phyloP scores from a whole-genome alignment of 805 yeast species.

The Pichia gijzeniarum region DNA sequence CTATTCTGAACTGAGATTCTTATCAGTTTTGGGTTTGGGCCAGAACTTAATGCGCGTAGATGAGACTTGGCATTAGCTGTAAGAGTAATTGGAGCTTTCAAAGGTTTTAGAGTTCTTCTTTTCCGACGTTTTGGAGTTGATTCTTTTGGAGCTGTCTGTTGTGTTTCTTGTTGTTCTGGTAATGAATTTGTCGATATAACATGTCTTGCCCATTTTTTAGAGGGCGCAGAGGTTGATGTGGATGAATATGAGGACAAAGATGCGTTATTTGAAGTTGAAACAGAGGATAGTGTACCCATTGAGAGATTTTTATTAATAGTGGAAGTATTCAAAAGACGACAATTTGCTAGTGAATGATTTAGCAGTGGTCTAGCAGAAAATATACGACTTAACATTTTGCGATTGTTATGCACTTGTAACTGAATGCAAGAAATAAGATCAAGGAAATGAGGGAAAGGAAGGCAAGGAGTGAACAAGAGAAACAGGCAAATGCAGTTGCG shows the following conservation, averaged over 20 bases:
- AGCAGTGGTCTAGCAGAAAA: not conserved
- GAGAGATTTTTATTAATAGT: not conserved
- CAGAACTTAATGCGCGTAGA: conserved; percentile 56
- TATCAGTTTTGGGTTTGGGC: conserved; percentile 83
- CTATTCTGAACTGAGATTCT: conserved; percentile 92
- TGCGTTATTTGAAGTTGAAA: not conserved
- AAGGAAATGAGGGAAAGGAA: too few species aligned
- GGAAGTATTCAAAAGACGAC: not conserved
- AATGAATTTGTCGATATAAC: conserved; percentile 17
- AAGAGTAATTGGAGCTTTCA: conserved; percentile 83
- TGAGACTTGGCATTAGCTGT: conserved; percentile 73
- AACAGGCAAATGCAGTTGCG: too few species aligned
- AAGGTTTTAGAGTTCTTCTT: conserved; percentile 70
- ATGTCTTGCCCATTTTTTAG: conserved; percentile 28
- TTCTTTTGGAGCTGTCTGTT: not conserved
- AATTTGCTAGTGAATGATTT: not conserved
- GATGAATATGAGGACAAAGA: conserved; percentile 7
- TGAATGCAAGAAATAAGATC: too few species aligned
- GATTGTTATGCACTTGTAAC: too few species aligned
- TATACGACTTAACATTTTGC: conserved; percentile 4
- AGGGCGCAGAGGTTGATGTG: conserved; percentile 6
- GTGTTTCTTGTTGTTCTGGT: conserved; percentile 12
- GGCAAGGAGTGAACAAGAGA: too few species aligned
- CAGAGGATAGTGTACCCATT: not conserved
- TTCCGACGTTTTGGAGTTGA: conserved; percentile 18